Evolutionary conservation across 441 rosid genomes (phyloP).

Genomic region (Cnidoscolus chayamansa): DNA sequence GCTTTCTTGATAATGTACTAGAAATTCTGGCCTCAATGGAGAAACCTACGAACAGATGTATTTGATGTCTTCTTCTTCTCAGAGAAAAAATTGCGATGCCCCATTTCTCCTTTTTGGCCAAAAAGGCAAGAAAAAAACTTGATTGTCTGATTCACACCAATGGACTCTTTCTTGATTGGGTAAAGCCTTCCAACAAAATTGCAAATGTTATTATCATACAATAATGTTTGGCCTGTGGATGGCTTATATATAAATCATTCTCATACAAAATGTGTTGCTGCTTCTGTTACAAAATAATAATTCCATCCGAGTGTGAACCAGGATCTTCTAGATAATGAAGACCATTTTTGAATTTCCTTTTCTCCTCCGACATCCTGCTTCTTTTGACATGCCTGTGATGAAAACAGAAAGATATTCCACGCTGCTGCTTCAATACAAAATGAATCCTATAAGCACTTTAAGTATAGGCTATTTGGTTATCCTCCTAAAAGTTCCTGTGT

Average conservation of each 20-base stretch:
- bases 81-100: slow-evolving; percentile 8
- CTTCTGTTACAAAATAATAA: slow-evolving; percentile 20
- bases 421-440: slow-evolving; percentile 23
- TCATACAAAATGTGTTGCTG: slow-evolving; percentile 22
- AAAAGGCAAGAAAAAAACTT: background rate
- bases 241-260: slow-evolving; percentile 17
- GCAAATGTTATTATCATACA: slow-evolving; percentile 12
- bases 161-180: background rate
- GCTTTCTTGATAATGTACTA: slow-evolving; percentile 23
- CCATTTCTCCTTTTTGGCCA: background rate
- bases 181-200: slow-evolving; percentile 14
- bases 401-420: slow-evolving; percentile 5
- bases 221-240: slow-evolving; percentile 18
- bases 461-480: background rate
- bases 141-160: background rate
- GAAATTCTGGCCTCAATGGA: slow-evolving; percentile 29
- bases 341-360: slow-evolving; percentile 1
- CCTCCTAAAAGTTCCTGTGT: slow-evolving; percentile 4
- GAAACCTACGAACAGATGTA: slow-evolving; percentile 22
- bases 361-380: slow-evolving; percentile 17
- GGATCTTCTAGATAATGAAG: slow-evolving; percentile 15
- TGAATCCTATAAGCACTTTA: background rate
- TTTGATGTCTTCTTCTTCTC: background rate
- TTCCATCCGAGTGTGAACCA: slow-evolving; percentile 10
- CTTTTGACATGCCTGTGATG: slow-evolving; percentile 19